Percentiles rank a stretch among this genome's conserved stretches.
These are phyloP conservation scores for Aspergillus steynii DNA, from an alignment of 495 filamentous ascomycete genomes.

Conservation along the genomic window DNA sequence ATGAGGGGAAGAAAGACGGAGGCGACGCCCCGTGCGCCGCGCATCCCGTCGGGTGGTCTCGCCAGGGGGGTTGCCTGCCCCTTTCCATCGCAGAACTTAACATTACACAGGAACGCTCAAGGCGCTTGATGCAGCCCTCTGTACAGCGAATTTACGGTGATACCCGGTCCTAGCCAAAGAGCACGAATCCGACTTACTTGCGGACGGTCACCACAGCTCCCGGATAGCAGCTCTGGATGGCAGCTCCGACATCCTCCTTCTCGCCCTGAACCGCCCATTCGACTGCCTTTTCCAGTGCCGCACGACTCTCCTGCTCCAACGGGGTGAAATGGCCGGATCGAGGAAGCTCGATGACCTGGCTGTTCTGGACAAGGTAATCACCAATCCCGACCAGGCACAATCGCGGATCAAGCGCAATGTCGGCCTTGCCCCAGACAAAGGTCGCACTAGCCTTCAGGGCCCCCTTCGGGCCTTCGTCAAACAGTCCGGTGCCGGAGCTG, in stretches of 20 bases:
- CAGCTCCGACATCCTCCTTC: conserved; percentile 34
- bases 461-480: conserved; percentile 46
- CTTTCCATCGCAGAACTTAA: not conserved
- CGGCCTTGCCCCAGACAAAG: conserved; percentile 53
- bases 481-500: conserved; percentile 43
- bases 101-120: not conserved
- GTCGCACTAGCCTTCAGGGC: conserved; percentile 49
- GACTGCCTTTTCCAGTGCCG: conserved; percentile 32
- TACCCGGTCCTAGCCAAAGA: not conserved
- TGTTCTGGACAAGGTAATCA: conserved; percentile 40
- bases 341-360: conserved; percentile 44
- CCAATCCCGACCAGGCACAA: conserved; percentile 45
- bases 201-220: conserved; percentile 33
- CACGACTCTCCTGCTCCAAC: conserved; percentile 39
- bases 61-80: no score
- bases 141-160: not conserved
- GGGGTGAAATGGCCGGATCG: conserved; percentile 45
- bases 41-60: not conserved
- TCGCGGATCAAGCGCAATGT: conserved; percentile 39
- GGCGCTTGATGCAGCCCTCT: not conserved
- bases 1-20: not conserved
- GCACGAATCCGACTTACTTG: conserved; percentile 22
- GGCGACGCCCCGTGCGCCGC: not conserved
- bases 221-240: conserved; percentile 31
- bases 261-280: conserved; percentile 43